These are phyloP conservation scores for Cyclanthera cordifolia DNA, from an alignment of 306 rosid species.

Conservation along the genomic window DNA sequence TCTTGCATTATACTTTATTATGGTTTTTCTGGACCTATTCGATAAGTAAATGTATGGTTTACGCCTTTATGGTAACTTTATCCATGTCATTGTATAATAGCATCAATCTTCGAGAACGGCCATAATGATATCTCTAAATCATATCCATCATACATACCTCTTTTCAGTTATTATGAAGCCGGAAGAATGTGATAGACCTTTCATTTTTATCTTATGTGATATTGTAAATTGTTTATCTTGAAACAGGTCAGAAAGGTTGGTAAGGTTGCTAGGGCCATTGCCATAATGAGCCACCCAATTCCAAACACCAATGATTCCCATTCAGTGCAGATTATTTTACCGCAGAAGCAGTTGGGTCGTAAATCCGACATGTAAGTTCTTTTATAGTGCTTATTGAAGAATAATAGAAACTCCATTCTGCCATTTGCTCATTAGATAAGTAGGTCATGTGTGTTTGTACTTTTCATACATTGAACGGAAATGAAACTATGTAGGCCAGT, in stretches of 20 bases:
- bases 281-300: slow-evolving; percentile 91
- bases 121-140: neutral
- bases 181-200: too few relatives aligned
- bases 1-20: neutral
- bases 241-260: slow-evolving; percentile 91
- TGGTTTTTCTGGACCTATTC: neutral
- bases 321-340: slow-evolving; percentile 87
- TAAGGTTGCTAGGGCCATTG: slow-evolving; percentile 93
- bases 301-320: slow-evolving; percentile 78
- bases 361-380: slow-evolving; percentile 92
- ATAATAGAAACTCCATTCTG: too few relatives aligned
- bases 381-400: neutral
- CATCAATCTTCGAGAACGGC: neutral
- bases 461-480: too few relatives aligned
- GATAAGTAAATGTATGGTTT: neutral
- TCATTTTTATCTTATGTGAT: too few relatives aligned
- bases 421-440: too few relatives aligned
- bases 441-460: too few relatives aligned
- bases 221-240: slow-evolving; percentile 12
- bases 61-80: neutral
- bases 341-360: slow-evolving; percentile 94
- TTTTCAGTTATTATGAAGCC: neutral
- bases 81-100: too few relatives aligned
- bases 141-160: neutral
- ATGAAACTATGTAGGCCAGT: too few relatives aligned